A percentile compares a stretch with the other conserved stretches of the same genome.
phyloP scores from a whole-genome alignment of 192 early-diverging fungal species.

The Coemansia sp. region DNA sequence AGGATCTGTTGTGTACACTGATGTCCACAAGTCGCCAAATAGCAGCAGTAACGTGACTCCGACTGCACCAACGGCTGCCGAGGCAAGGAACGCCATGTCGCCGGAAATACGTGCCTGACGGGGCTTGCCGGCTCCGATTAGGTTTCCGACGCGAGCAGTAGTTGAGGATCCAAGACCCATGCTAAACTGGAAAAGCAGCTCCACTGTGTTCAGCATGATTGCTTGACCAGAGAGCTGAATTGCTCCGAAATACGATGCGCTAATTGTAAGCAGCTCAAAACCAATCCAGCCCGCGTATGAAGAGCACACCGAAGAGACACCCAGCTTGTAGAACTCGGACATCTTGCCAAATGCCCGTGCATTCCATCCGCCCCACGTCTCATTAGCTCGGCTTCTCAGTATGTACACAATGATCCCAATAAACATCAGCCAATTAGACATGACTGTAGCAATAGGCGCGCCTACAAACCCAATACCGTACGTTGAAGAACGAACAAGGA shows the following conservation, averaged over 20 bases:
- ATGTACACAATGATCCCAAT: slow-evolving; percentile 65
- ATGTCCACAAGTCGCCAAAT: slow-evolving; percentile 61
- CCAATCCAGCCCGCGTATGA: slow-evolving; percentile 77
- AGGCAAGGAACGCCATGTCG: slow-evolving; percentile 56
- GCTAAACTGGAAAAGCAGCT: slow-evolving; percentile 68
- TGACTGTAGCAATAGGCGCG: slow-evolving; percentile 71
- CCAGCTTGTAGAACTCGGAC: slow-evolving; percentile 63
- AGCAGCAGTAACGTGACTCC: slow-evolving; percentile 61
- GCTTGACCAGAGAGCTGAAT: slow-evolving; percentile 79
- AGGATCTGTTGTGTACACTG: slow-evolving; percentile 52
- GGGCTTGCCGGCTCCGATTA: slow-evolving; percentile 61
- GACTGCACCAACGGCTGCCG: slow-evolving; percentile 54
- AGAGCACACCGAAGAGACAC: slow-evolving; percentile 78
- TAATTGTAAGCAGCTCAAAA: slow-evolving; percentile 70
- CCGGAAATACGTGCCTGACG: slow-evolving; percentile 58
- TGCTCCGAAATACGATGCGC: slow-evolving; percentile 74
- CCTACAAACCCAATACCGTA: slow-evolving; percentile 74
- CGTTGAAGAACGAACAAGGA: slow-evolving; percentile 67
- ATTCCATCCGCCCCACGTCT: slow-evolving; percentile 86
- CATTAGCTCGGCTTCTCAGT: slow-evolving; percentile 57
- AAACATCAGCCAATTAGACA: slow-evolving; percentile 70
- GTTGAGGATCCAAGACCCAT: slow-evolving; percentile 75
- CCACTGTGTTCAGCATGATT: slow-evolving; percentile 68
- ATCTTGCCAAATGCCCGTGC: slow-evolving; percentile 63
- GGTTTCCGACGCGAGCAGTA: slow-evolving; percentile 78